phyloP scores from a whole-genome alignment of 768 basidiomycete species.

The Mrakia gelida region DNA sequence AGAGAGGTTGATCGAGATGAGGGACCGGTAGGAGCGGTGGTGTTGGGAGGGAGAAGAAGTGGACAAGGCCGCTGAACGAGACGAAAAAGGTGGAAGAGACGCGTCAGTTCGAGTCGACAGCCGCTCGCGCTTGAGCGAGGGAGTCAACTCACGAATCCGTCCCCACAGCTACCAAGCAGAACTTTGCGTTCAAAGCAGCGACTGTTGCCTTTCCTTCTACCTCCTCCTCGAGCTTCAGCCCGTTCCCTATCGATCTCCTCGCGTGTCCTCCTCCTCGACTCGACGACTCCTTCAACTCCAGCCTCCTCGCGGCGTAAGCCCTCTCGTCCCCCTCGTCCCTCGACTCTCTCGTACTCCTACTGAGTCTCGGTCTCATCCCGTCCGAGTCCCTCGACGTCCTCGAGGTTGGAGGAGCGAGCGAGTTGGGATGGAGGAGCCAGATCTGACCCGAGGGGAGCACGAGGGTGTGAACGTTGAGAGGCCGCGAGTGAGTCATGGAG shows the following conservation, averaged over 20 bases:
- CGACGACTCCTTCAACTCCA: slow-evolving; percentile 28
- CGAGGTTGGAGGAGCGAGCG: background rate
- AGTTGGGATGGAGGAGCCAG: slow-evolving; percentile 7
- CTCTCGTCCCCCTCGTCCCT: slow-evolving; percentile 8
- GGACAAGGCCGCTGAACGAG: slow-evolving; percentile 47
- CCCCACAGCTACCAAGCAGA: slow-evolving; percentile 78
- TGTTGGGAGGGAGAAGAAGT: slow-evolving; percentile 10
- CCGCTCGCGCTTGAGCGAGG: background rate
- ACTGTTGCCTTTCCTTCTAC: slow-evolving; percentile 37
- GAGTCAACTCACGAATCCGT: slow-evolving; percentile 56
- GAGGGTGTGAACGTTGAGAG: slow-evolving; percentile 15
- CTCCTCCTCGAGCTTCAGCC: slow-evolving; percentile 17
- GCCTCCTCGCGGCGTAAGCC: slow-evolving; percentile 18
- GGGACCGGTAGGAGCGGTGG: slow-evolving; percentile 13
- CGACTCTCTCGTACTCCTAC: background rate
- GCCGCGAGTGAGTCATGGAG: slow-evolving; percentile 11
- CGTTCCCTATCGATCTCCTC: slow-evolving; percentile 10
- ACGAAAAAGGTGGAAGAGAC: background rate
- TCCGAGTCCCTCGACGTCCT: slow-evolving; percentile 3
- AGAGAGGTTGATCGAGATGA: slow-evolving; percentile 35
- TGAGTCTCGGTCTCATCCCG: background rate
- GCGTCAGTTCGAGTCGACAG: background rate
- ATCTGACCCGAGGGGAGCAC: background rate
- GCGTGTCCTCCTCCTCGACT: background rate
- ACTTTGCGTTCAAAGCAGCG: slow-evolving; percentile 69